Conservation (phyloP, 306 rosid genomes). For the Purshia tridentata region DNA sequence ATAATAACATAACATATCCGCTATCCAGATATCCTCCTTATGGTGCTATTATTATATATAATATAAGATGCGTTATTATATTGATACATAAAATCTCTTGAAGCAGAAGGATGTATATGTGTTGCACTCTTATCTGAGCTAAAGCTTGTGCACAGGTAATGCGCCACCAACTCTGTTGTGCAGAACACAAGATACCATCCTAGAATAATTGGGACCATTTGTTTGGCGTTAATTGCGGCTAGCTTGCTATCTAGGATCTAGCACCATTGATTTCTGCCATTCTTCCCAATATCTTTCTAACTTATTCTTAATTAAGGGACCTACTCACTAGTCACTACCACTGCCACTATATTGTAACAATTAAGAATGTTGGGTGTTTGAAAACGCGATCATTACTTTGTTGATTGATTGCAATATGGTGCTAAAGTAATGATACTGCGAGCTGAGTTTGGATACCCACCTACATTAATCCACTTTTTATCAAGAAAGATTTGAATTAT, state of each 20-base stretch:
- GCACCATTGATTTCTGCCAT: not conserved
- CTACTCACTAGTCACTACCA: not conserved
- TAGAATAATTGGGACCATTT: too few species aligned
- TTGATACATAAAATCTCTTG: not conserved
- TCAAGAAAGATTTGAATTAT: too few species aligned
- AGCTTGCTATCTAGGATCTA: not conserved
- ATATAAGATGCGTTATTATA: not conserved
- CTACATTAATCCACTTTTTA: too few species aligned
- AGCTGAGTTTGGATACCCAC: not conserved
- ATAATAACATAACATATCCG: not conserved
- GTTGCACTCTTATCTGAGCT: not conserved
- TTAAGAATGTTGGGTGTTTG: not conserved
- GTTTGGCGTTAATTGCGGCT: not conserved
- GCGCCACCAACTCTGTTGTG: not conserved
- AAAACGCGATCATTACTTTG: not conserved
- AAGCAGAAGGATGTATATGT: not conserved
- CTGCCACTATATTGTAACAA: not conserved
- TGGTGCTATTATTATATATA: not conserved
- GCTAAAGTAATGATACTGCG: not conserved
- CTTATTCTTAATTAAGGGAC: too few species aligned
- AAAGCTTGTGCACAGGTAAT: not conserved
- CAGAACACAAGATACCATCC: not conserved
- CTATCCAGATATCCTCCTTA: slow-evolving; percentile 1
- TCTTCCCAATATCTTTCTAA: too few species aligned
- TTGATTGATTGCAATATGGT: not conserved